These are phyloP conservation scores for Bondarzewia mesenterica DNA, from an alignment of 1,284 basidiomycete genomes.

Conservation along the genomic window DNA sequence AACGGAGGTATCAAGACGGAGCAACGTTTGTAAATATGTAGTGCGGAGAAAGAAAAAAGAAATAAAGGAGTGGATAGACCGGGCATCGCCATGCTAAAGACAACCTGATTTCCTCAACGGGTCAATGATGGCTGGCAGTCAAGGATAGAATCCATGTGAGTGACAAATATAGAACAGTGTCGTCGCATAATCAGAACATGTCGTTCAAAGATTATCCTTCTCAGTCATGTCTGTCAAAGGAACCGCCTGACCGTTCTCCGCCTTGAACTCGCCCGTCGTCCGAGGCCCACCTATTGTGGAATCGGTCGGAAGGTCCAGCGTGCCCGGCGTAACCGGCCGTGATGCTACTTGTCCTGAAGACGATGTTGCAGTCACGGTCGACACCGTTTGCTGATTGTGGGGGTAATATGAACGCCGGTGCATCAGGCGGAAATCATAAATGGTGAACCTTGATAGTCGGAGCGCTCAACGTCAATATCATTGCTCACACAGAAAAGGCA, in stretches of 20 bases:
- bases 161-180: not conserved
- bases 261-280: slow-evolving; percentile 19
- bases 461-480: not conserved
- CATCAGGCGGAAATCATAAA: slow-evolving; percentile 83
- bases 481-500: not conserved
- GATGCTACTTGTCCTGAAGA: slow-evolving; percentile 32
- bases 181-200: too few relatives aligned
- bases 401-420: slow-evolving; percentile 78
- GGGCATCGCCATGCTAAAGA: not conserved
- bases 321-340: slow-evolving; percentile 37
- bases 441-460: slow-evolving; percentile 49
- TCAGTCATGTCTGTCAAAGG: slow-evolving; percentile 10
- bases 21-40: not conserved
- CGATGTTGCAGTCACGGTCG: slow-evolving; percentile 38
- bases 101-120: not conserved
- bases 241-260: not conserved
- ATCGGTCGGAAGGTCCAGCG: slow-evolving; percentile 14
- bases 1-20: slow-evolving; percentile 1
- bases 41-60: not conserved
- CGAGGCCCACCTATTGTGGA: slow-evolving; percentile 14
- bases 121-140: not conserved
- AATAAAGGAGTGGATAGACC: not conserved
- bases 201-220: slow-evolving; percentile 13
- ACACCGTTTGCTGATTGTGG: slow-evolving; percentile 59
- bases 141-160: not conserved